Percentiles rank a stretch among this genome's conserved stretches.
Conservation (phyloP, 441 rosid species). For the Adansonia gregorii region DNA sequence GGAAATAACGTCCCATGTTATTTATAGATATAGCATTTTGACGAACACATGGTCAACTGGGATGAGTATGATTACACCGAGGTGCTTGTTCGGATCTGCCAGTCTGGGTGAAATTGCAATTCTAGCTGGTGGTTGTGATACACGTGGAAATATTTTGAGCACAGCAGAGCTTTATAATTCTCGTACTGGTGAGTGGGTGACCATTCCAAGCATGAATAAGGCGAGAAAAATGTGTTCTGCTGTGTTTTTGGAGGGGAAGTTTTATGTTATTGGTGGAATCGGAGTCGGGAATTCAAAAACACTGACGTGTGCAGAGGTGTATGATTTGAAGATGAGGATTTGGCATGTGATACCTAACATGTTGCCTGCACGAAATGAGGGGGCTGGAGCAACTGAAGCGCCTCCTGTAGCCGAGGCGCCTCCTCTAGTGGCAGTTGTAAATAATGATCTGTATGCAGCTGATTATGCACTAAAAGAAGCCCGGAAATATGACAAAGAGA, state of each 20-base stretch:
- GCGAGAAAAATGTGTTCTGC: conserved; percentile 93
- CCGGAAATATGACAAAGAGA: conserved; percentile 67
- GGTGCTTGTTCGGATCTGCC: conserved; percentile 95
- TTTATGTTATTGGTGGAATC: conserved; percentile 87
- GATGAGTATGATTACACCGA: conserved; percentile 73
- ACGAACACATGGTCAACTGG: conserved; percentile 87
- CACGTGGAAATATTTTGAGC: conserved; percentile 59
- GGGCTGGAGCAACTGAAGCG: conserved; percentile 41
- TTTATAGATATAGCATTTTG: conserved; percentile 80
- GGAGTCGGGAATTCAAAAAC: conserved; percentile 41
- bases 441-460: conserved; percentile 82
- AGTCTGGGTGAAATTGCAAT: conserved; percentile 87
- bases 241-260: conserved; percentile 86
- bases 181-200: conserved; percentile 64
- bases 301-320: conserved; percentile 87
- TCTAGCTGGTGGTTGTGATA: conserved; percentile 90
- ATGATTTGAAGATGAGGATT: conserved; percentile 63
- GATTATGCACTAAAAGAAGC: conserved; percentile 83
- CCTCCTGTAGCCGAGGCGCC: conserved; percentile 85
- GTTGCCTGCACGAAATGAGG: conserved; percentile 65
- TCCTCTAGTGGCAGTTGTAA: conserved; percentile 86
- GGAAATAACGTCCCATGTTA: conserved; percentile 66
- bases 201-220: conserved; percentile 75
- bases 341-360: conserved; percentile 84
- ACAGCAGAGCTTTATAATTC: conserved; percentile 91